Base-by-base conservation (phyloP, 1,284 basidiomycete genomes). In the Laetiporus sulphureus region DNA sequence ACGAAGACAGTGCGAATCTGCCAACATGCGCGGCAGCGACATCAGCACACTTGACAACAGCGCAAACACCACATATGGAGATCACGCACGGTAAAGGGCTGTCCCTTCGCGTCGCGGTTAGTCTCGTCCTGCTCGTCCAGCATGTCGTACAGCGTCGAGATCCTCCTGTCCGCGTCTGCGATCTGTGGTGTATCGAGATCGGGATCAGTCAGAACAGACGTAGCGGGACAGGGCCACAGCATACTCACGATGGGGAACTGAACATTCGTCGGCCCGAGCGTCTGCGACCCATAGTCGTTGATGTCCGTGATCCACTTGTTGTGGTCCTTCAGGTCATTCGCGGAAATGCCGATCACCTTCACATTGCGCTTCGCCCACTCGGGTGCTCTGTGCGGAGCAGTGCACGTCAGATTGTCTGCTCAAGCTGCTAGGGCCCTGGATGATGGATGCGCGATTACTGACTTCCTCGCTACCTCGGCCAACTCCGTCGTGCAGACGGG, bases 1-100 rank as follows among this genome's bases (percentile, higher is more conserved):
- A 97, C 69, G 65, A 94, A 96, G 49, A 96, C 93, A 15, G 91
- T 95, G 51, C 94, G 84, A 63, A 97, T 86, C 93, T 97, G n/a
- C n/a, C n/a, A n/a, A n/a, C n/a, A n/a, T n/a, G n/a, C n/a, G n/a
- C n/a, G n/a, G n/a, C n/a, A n/a, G n/a, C n/a, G n/a, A n/a, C n/a
- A n/a, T n/a, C n/a, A n/a, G n/a, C n/a, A n/a, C n/a, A n/a, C n/a
- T n/a, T n/a, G n/a, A n/a, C n/a, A n/a, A n/a, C n/a, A n/a, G n/a
- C n/a, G n/a, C n/a, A n/a, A n/a, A n/a, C n/a, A n/a, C n/a, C n/a
- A n/a, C n/a, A n/a, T n/a, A n/a, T n/a, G 5, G 16, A 20, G 23
- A 38, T 32, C 24, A 36, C 55, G 38, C 49, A 83, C 86, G 24
- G 87, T 90, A 68, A 89, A 85, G 22, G 88, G 89, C 35, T 87